Evolutionary conservation across 176 grass and related monocot species (phyloP).

Genomic region (Juncus effusus): DNA sequence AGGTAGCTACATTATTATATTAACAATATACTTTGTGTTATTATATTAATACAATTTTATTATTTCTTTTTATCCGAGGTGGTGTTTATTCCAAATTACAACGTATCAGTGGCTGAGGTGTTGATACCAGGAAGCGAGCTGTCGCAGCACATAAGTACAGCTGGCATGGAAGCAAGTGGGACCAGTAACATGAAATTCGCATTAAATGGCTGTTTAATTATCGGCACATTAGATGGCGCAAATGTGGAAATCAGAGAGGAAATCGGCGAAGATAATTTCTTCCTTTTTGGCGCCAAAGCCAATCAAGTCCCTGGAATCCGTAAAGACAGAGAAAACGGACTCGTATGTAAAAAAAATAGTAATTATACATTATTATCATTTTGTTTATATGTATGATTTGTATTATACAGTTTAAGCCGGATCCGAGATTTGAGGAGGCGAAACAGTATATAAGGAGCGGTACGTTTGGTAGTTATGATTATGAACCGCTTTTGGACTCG

Average conservation of each 20-base stretch:
- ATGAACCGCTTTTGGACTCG: slow-evolving; percentile 81
- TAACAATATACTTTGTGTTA: not conserved
- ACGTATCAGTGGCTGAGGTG: slow-evolving; percentile 92
- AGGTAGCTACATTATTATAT: slow-evolving; percentile 28
- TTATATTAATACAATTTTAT: not conserved
- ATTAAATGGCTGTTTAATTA: slow-evolving; percentile 92
- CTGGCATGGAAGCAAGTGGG: slow-evolving; percentile 98
- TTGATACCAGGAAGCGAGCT: slow-evolving; percentile 97
- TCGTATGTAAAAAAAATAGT: slow-evolving; percentile 39
- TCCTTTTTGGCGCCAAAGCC: slow-evolving; percentile 95
- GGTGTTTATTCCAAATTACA: slow-evolving; percentile 97
- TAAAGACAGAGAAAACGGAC: slow-evolving; percentile 86
- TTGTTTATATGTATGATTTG: slow-evolving; percentile 14
- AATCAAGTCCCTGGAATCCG: slow-evolving; percentile 79
- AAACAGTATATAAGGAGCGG: slow-evolving; percentile 70
- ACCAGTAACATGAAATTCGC: slow-evolving; percentile 99
- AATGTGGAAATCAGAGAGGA: slow-evolving; percentile 99
- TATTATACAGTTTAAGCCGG: slow-evolving; percentile 74
- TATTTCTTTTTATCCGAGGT: slow-evolving; percentile 36
- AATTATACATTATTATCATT: not conserved
- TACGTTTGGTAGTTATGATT: slow-evolving; percentile 81
- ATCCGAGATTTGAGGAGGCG: slow-evolving; percentile 91
- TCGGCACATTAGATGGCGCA: slow-evolving; percentile 94
- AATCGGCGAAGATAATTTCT: slow-evolving; percentile 91
- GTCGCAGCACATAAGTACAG: slow-evolving; percentile 95